These are phyloP conservation scores for Annulohypoxylon maeteangense DNA, from an alignment of 495 filamentous ascomycete genomes.

Conservation along the genomic window DNA sequence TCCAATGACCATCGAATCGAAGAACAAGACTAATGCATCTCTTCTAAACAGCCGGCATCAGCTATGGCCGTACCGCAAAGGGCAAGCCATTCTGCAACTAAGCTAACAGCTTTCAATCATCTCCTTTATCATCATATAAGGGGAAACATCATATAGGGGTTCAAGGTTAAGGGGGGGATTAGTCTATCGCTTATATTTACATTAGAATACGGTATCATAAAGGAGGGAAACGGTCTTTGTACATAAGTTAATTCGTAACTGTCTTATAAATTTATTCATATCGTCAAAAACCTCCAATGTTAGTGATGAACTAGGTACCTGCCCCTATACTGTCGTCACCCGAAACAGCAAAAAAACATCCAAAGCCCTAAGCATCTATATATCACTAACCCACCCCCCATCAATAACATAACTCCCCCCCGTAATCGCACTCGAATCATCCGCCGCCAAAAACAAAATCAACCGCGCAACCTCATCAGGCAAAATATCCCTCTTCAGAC, in stretches of 20 bases:
- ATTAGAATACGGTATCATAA: background rate
- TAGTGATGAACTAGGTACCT: no score
- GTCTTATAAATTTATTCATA: background rate
- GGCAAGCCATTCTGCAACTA: constrained; percentile 12
- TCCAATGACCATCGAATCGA: background rate
- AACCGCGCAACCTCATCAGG: constrained; percentile 52
- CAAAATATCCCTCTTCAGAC: constrained; percentile 54
- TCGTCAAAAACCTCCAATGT: no score
- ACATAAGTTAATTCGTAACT: background rate
- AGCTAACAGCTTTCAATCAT: background rate
- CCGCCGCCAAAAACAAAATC: constrained; percentile 47
- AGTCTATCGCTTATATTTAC: background rate
- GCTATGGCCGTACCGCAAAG: constrained; percentile 8
- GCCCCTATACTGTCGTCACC: no score
- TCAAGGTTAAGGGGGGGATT: background rate
- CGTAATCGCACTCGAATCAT: constrained; percentile 49
- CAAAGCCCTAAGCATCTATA: background rate
- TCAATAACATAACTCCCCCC: constrained; percentile 49
- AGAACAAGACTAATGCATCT: background rate
- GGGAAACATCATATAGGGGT: background rate
- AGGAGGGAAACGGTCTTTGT: background rate
- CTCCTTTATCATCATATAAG: background rate
- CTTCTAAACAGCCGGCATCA: background rate
- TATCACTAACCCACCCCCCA: constrained; percentile 48
- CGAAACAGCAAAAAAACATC: no score